phyloP scores from a whole-genome alignment of 768 basidiomycete species.

The Suillus tomentosus region DNA sequence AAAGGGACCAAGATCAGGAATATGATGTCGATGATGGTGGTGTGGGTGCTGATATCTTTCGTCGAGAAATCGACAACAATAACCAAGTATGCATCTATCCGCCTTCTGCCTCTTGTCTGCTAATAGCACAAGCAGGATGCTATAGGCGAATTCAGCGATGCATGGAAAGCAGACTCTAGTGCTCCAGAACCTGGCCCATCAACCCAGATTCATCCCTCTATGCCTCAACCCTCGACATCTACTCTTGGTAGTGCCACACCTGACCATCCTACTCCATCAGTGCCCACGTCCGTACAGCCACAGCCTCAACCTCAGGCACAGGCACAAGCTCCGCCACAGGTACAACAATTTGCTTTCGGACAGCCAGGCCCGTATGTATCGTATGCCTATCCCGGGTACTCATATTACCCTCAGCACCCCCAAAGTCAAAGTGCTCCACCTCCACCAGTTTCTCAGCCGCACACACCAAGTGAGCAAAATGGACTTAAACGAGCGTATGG shows the following conservation, averaged over 20 bases:
- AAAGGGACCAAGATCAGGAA: constrained; percentile 36
- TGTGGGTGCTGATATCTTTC: constrained; percentile 30
- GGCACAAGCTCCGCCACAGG: constrained; percentile 28
- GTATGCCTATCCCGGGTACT: constrained; percentile 38
- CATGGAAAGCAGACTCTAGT: constrained; percentile 63
- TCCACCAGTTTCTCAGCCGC: constrained; percentile 22
- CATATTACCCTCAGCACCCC: constrained; percentile 33
- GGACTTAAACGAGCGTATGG: constrained; percentile 31
- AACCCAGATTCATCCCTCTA: constrained; percentile 17
- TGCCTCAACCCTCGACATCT: constrained; percentile 11
- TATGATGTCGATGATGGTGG: constrained; percentile 35
- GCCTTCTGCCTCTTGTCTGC: constrained; percentile 8
- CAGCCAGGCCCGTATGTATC: constrained; percentile 36
- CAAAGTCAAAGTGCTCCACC: constrained; percentile 25
- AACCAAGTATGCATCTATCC: constrained; percentile 28
- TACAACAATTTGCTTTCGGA: constrained; percentile 28
- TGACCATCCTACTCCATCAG: constrained; percentile 26
- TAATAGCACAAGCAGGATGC: constrained; percentile 37
- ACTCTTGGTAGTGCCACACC: constrained; percentile 13
- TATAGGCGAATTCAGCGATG: constrained; percentile 56
- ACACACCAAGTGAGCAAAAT: constrained; percentile 29
- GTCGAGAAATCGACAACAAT: constrained; percentile 25
- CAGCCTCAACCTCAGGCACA: constrained; percentile 23
- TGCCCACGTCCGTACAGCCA: constrained; percentile 17
- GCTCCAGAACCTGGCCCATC: constrained; percentile 34